Evolutionary conservation across 2,329 filamentous ascomycete species (phyloP).

Genomic region (Calonectria pseudoreteaudii): DNA sequence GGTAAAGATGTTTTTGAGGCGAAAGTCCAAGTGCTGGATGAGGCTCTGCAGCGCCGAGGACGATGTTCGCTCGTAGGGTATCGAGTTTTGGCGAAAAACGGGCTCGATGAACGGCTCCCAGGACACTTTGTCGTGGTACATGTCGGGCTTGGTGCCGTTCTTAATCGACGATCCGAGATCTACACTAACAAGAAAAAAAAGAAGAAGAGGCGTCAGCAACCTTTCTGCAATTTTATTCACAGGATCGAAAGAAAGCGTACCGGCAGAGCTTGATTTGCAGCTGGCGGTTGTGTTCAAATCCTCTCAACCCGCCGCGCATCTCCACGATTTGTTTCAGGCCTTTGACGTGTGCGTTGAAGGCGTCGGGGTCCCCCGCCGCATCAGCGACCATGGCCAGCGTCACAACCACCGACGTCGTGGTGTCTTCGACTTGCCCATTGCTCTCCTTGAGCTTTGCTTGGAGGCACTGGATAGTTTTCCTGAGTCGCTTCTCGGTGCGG

Average conservation of each 20-base stretch:
- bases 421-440: conserved; percentile 30
- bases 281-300: conserved; percentile 39
- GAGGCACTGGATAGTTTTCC: conserved; percentile 31
- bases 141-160: conserved; percentile 39
- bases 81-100: not conserved
- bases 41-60: conserved; percentile 13
- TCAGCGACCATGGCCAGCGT: conserved; percentile 40
- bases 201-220: not conserved
- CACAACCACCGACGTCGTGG: conserved; percentile 34
- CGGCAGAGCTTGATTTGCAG: conserved; percentile 45
- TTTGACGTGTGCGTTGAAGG: conserved; percentile 35
- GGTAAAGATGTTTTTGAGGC: conserved; percentile 41
- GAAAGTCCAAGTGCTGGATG: conserved; percentile 34
- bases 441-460: conserved; percentile 33
- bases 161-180: conserved; percentile 44
- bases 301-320: conserved; percentile 41
- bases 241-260: conserved; percentile 31
- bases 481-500: conserved; percentile 25
- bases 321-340: conserved; percentile 40
- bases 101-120: conserved; percentile 35
- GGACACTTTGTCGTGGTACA: conserved; percentile 31
- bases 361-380: conserved; percentile 30
- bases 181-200: no score
- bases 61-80: not conserved
- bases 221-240: fast-evolving